phyloP scores from a whole-genome alignment of 73 alveolate genomes.

The Durusdinium trenchii region DNA sequence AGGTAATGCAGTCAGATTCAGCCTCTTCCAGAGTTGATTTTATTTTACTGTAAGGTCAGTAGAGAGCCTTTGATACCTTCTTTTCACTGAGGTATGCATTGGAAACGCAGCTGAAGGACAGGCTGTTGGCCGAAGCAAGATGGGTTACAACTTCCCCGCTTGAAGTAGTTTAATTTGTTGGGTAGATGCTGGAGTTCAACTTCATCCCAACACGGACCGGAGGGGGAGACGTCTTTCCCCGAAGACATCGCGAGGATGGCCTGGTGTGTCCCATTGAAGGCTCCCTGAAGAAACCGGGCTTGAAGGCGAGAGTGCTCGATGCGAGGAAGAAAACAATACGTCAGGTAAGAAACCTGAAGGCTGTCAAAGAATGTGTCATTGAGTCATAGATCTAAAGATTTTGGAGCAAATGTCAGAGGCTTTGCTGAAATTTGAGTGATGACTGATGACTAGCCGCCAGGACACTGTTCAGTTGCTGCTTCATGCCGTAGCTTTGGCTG shows the following conservation, averaged over 20 bases:
- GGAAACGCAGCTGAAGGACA: conserved; percentile 71
- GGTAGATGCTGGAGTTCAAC: too few relatives aligned
- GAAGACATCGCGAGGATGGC: conserved; percentile 30
- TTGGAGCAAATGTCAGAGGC: background rate
- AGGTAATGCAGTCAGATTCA: too few relatives aligned
- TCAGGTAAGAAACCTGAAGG: background rate
- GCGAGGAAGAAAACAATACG: background rate
- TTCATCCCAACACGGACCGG: too few relatives aligned
- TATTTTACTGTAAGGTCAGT: background rate
- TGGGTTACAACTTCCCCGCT: background rate
- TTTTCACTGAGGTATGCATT: conserved; percentile 54
- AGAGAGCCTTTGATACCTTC: background rate
- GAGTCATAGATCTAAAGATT: too few relatives aligned
- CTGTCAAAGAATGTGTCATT: background rate
- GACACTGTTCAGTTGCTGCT: conserved; percentile 32
- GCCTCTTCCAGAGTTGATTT: too few relatives aligned
- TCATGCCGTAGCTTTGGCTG: background rate
- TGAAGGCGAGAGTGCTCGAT: conserved; percentile 35
- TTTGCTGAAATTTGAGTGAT: background rate
- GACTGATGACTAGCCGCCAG: background rate
- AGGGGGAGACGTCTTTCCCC: too few relatives aligned
- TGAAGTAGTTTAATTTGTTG: background rate
- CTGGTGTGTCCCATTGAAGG: conserved; percentile 77
- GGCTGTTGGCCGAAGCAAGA: background rate
- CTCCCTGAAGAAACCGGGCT: conserved; percentile 53